Conservation (phyloP, 345 rosid genomes). For the Boechera retrofracta region DNA sequence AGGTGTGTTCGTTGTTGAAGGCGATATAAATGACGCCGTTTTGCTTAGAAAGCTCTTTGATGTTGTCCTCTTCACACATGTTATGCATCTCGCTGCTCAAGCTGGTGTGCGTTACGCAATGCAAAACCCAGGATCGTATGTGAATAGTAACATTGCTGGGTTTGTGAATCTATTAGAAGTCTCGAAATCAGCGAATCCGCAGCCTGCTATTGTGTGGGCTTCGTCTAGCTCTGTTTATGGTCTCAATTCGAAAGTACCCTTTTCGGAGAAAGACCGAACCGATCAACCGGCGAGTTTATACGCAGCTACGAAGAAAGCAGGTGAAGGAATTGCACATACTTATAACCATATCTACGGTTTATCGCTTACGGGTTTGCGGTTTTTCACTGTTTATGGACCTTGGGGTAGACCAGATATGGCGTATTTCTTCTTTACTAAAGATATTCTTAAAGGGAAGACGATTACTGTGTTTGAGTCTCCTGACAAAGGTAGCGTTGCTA, state of each 20-base stretch:
- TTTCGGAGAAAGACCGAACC: conserved; percentile 67
- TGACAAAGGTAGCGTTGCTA: conserved; percentile 63
- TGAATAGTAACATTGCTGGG: conserved; percentile 68
- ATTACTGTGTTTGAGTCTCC: conserved; percentile 56
- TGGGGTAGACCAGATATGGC: conserved; percentile 86
- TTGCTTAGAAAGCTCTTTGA: conserved; percentile 61
- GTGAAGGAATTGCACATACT: conserved; percentile 69
- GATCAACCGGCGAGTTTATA: conserved; percentile 70
- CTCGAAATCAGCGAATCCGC: conserved; percentile 60
- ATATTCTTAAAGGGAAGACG: conserved; percentile 59
- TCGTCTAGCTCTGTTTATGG: conserved; percentile 79
- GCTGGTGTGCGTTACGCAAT: conserved; percentile 75
- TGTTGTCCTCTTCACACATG: conserved; percentile 60
- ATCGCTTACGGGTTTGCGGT: conserved; percentile 64
- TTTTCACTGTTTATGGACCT: conserved; percentile 78
- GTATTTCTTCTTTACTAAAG: conserved; percentile 68
- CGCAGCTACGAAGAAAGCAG: conserved; percentile 76
- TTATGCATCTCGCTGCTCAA: conserved; percentile 73
- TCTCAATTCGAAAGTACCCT: conserved; percentile 66
- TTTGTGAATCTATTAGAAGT: conserved; percentile 65
- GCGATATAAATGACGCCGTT: conserved; percentile 61
- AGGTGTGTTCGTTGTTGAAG: conserved; percentile 66
- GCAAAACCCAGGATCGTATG: conserved; percentile 69
- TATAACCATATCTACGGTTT: conserved; percentile 77
- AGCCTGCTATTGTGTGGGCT: conserved; percentile 75